These are phyloP conservation scores for Artemisia annua DNA, from an alignment of 129 eudicot species.

Conservation along the genomic window DNA sequence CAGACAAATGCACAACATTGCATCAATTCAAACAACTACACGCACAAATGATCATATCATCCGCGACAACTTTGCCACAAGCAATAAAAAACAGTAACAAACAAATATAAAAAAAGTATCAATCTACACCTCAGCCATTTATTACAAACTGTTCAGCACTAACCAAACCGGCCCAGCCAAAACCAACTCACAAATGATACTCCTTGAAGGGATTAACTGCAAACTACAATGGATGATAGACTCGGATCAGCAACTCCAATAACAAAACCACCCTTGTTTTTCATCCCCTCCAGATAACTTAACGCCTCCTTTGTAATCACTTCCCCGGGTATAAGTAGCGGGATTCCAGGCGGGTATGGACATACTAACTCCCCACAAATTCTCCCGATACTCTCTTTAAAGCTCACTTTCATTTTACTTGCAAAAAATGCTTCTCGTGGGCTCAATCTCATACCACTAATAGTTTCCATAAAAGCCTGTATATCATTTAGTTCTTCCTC, in stretches of 20 bases:
- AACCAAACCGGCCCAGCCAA: too few relatives aligned
- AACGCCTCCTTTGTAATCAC: slow-evolving; percentile 44
- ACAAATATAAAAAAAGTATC: too few relatives aligned
- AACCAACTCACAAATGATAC: too few relatives aligned
- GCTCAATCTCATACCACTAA: slow-evolving; percentile 38
- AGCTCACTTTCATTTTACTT: slow-evolving; percentile 40
- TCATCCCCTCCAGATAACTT: slow-evolving; percentile 41
- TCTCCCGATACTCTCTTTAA: slow-evolving; percentile 48
- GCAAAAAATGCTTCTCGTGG: slow-evolving; percentile 85
- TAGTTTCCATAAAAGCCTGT: slow-evolving; percentile 16
- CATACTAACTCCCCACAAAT: slow-evolving; percentile 72
- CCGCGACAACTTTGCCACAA: slow-evolving; percentile 68
- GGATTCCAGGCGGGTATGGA: slow-evolving; percentile 83
- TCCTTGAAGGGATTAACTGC: slow-evolving; percentile 5
- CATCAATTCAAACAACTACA: slow-evolving; percentile 67
- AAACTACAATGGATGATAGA: slow-evolving; percentile 50
- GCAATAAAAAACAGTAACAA: slow-evolving; percentile 9
- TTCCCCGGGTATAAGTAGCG: slow-evolving; percentile 61
- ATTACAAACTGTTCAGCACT: too few relatives aligned
- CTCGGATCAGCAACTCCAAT: slow-evolving; percentile 55
- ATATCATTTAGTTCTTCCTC: too few relatives aligned
- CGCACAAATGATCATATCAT: slow-evolving; percentile 79
- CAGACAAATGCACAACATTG: slow-evolving; percentile 73
- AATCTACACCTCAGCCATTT: too few relatives aligned
- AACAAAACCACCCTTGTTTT: slow-evolving; percentile 44